A percentile compares a stretch with the other conserved stretches of the same genome.
Conservation (phyloP, 164 flowering plant genomes). For the Vitis labrusca region DNA sequence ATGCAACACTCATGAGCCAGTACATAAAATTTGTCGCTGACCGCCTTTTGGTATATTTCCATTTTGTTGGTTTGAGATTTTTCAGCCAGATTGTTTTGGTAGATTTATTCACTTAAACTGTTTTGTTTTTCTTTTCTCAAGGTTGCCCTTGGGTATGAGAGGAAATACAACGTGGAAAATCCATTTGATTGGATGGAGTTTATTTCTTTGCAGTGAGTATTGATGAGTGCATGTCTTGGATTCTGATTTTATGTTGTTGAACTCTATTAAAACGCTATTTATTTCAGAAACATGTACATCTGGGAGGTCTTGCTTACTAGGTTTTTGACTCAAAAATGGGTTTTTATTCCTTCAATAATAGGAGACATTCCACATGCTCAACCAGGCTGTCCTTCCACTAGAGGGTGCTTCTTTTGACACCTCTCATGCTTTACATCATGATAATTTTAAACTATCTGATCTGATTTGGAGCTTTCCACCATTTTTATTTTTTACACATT, state of each 20-base stretch:
- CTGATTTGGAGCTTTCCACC: not conserved
- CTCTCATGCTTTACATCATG: not conserved
- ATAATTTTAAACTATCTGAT: not conserved
- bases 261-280: no score
- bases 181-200: conserved; percentile 98
- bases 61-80: conserved; percentile 4
- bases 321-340: no score
- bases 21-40: conserved; percentile 91
- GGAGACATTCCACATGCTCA: not conserved
- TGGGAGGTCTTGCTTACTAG: no score
- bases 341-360: not conserved
- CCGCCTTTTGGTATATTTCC: conserved; percentile 55
- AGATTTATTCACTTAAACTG: not conserved
- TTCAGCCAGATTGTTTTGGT: not conserved
- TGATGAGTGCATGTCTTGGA: not conserved
- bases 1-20: conserved; percentile 70
- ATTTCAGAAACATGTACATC: no score
- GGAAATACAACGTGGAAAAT: conserved; percentile 63
- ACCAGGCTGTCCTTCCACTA: not conserved
- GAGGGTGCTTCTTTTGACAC: not conserved
- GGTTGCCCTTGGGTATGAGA: conserved; percentile 61
- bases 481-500: not conserved
- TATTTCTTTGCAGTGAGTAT: conserved; percentile 77
- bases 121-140: conserved; percentile 21
- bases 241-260: not conserved